These are phyloP conservation scores for Agroathelia rolfsii DNA, from an alignment of 1,284 basidiomycete species.

Conservation along the genomic window DNA sequence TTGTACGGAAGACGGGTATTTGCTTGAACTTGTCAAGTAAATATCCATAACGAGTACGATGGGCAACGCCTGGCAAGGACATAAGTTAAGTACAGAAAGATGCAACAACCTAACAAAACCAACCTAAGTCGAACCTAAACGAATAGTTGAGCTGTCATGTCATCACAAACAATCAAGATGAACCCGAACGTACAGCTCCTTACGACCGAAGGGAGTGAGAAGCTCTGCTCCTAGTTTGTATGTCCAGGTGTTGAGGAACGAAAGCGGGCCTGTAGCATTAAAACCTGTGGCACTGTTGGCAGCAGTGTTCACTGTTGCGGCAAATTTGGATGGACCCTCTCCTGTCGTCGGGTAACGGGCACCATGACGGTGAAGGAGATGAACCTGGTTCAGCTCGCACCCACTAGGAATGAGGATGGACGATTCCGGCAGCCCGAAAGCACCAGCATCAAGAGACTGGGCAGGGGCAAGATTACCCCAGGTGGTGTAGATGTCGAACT, in stretches of 20 bases:
- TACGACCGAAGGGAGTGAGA: conserved; percentile 45
- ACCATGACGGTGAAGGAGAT: conserved; percentile 73
- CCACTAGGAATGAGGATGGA: conserved; percentile 47
- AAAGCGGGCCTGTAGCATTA: conserved; percentile 33
- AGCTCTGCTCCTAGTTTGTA: conserved; percentile 49
- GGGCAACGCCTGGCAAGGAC: conserved; percentile 38
- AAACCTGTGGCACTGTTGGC: conserved; percentile 26
- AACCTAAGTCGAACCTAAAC: no score
- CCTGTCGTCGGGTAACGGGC: conserved; percentile 65
- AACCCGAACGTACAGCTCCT: conserved; percentile 35
- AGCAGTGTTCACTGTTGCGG: conserved; percentile 29
- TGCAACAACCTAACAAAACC: no score
- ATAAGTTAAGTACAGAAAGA: no score
- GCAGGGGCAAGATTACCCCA: conserved; percentile 85
- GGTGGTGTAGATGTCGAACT: conserved; percentile 58
- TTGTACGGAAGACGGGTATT: conserved; percentile 54
- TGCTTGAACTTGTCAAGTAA: conserved; percentile 41
- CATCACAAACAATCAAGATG: no score
- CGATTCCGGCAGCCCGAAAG: conserved; percentile 65
- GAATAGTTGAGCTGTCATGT: no score
- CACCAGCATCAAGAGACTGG: conserved; percentile 61
- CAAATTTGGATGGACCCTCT: conserved; percentile 28
- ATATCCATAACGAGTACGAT: conserved; percentile 46
- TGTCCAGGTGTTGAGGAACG: conserved; percentile 45
- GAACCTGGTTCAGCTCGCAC: conserved; percentile 64